These are phyloP conservation scores for Corylus americana DNA, from an alignment of 306 rosid genomes.

Conservation along the genomic window DNA sequence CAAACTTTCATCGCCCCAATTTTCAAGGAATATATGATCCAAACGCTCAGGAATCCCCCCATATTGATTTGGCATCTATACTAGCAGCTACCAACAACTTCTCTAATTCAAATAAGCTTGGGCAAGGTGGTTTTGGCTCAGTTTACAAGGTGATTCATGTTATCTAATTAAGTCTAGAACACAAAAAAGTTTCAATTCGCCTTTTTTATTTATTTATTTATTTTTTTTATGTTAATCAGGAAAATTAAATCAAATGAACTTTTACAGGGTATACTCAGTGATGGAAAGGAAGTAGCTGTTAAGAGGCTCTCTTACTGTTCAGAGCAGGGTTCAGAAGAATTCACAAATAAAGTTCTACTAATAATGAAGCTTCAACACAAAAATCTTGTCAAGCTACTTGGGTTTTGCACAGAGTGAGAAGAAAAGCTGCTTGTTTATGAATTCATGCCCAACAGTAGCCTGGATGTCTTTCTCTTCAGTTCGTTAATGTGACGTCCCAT, in stretches of 20 bases:
- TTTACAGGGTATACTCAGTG: constrained; percentile 39
- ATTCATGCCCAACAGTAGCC: constrained; percentile 61
- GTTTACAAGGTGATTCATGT: constrained; percentile 18
- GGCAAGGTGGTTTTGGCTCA: constrained; percentile 43
- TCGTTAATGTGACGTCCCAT: no score
- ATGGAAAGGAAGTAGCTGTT: constrained; percentile 64
- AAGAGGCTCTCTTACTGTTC: constrained; percentile 66
- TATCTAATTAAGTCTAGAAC: no score
- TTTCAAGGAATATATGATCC: not conserved
- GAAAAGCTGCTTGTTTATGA: constrained; percentile 71
- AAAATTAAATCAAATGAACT: not conserved
- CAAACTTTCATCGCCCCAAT: not conserved
- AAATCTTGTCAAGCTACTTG: constrained; percentile 71
- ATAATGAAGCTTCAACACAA: constrained; percentile 70
- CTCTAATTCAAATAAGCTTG: constrained; percentile 45
- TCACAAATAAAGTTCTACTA: constrained; percentile 57
- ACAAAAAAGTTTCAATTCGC: not conserved
- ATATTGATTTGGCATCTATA: constrained; percentile 46
- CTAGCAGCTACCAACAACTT: constrained; percentile 32
- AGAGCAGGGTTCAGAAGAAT: constrained; percentile 63
- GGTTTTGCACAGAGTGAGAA: constrained; percentile 57
- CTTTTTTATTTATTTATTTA: not conserved
- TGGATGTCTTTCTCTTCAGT: constrained; percentile 55
- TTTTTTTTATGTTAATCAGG: not conserved
- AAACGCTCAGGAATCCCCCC: constrained; percentile 35